Base-by-base conservation (phyloP, 2,329 filamentous ascomycete species). In the Daldinia sp. region DNA sequence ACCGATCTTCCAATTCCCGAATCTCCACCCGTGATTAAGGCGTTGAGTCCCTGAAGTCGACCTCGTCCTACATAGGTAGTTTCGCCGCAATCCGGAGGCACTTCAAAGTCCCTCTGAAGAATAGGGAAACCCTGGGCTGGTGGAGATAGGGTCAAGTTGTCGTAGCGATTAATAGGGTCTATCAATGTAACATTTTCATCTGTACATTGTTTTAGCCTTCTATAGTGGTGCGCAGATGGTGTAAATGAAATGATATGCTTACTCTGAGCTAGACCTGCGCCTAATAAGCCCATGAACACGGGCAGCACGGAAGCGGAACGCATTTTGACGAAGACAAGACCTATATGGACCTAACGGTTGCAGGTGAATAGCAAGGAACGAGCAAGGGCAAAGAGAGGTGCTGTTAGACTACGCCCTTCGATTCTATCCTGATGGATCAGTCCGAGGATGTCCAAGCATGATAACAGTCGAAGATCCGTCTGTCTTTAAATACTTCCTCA, bases 21-120 rank as follows among this genome's bases (percentile, higher is more conserved):
- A 18, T 61, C 59, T 15, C 59, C 46, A 3, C 59, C 59, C 23
- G 59, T 61, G 37, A 61, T 61, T 18, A 61, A 28, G 20, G 30
- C 37, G 6, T 54, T 54, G n/a, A 61, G 48, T 3, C 59, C 59
- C 23, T 61, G 59, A 35, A 61, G 59, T 26, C 59, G 33, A 6
- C 48, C 59, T 4, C 10, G 54, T 18, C 46, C 59, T 33, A 18
- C 55, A 37, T 61, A 61, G 35, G 23, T 61, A 12, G 39, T 20
- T n/a, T 61, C 59, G 28, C 48, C 59, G 15, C 37, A 61, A 26
- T 61, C 59, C 10, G 59, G 59, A 6, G 20, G 18, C 18, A 23
- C n/a, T 13, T 55, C 46, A 13, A 51, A 51, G 46, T 26, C 33
- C 2, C 26, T 51, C 46, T 51, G 26, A 13, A 51, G 15, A 9